phyloP scores from a whole-genome alignment of 2,329 filamentous ascomycete genomes.

The Dichotomopilus funicola region DNA sequence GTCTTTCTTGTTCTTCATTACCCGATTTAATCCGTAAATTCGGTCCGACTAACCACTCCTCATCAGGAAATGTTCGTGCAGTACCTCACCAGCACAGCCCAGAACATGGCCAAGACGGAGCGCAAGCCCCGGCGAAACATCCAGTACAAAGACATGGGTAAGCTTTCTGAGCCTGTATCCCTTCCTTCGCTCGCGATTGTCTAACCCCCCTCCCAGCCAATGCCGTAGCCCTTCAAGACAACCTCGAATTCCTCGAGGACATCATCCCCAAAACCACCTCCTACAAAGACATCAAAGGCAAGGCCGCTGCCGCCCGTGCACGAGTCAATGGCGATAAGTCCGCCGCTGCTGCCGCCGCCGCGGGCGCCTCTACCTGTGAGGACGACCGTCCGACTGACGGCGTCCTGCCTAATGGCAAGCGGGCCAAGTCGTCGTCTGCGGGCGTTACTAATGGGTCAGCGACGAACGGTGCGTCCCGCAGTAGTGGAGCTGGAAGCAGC shows the following conservation, averaged over 20 bases:
- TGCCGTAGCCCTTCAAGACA: slow-evolving; percentile 81
- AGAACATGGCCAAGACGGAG: slow-evolving; percentile 85
- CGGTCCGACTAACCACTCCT: background rate
- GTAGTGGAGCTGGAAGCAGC: background rate
- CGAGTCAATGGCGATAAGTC: slow-evolving; percentile 41
- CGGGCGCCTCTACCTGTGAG: background rate
- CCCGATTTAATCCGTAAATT: background rate
- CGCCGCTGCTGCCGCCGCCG: slow-evolving; percentile 24
- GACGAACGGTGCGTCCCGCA: slow-evolving; percentile 14
- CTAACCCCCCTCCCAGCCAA: slow-evolving; percentile 49
- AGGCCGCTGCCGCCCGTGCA: slow-evolving; percentile 45
- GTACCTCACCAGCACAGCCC: slow-evolving; percentile 75
- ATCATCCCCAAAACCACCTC: slow-evolving; percentile 80
- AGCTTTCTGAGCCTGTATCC: slow-evolving; percentile 19
- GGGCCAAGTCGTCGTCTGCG: slow-evolving; percentile 29
- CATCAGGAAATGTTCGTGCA: slow-evolving; percentile 90
- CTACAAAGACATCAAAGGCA: slow-evolving; percentile 70
- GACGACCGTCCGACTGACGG: slow-evolving; percentile 14
- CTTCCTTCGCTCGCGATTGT: background rate
- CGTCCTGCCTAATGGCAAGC: slow-evolving; percentile 31
- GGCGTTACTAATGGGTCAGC: slow-evolving; percentile 4
- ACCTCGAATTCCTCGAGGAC: slow-evolving; percentile 90
- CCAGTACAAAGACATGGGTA: slow-evolving; percentile 90
- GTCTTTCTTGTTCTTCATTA: slow-evolving; percentile 2
- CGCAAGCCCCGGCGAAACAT: slow-evolving; percentile 88